Base-by-base conservation (phyloP, 2,329 filamentous ascomycete species). In the Calonectria henricotiae region DNA sequence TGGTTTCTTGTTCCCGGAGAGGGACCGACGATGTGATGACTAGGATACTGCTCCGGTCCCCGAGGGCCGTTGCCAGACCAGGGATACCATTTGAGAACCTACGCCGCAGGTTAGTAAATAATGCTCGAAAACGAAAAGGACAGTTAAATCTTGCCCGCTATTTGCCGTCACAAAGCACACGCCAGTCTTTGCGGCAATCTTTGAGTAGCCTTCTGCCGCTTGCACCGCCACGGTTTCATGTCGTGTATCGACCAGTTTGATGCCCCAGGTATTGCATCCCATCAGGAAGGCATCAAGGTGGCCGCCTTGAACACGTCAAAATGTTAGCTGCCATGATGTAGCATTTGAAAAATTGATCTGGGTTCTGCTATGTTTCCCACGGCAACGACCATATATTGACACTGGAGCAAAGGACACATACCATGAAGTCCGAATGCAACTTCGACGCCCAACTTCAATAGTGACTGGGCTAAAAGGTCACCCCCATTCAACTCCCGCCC, bases 381-480 rank as follows among this genome's bases (percentile, higher is more conserved):
- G 23, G 17, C 17, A 11, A 17, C 8, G 11, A 20, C 20, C n/a
- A 23, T n/a, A 17, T 3, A 17, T 11, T 46, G 20, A 5, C 8
- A 23, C n/a, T n/a, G 17, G 13, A 12, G 1, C 51, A 4, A 11
- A 15, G 5, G 32, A 39, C 20, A 55, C 51, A 58, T 58, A 58
- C 51, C 51, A 39, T 58, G 51, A 37, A 58, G 32, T 39, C 51
- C 51, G 20, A 58, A 58, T 58, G 51, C 51, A 23, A 58, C 51
- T 39, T 58, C 51, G 20, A 58, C 51, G 5, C 51, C 51, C 51
- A 58, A 17, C 51, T 58, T 58, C 32, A 58, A 39, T 6, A 58
- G 51, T 13, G 51, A 58, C 37, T 58, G 51, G 32, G 51, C 51
- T 32, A 58, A 37, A 13, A 58, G 20, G 51, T 58, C 51, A 13